Conservation (phyloP, 1,284 basidiomycete genomes). For the Pholiota adiposa region DNA sequence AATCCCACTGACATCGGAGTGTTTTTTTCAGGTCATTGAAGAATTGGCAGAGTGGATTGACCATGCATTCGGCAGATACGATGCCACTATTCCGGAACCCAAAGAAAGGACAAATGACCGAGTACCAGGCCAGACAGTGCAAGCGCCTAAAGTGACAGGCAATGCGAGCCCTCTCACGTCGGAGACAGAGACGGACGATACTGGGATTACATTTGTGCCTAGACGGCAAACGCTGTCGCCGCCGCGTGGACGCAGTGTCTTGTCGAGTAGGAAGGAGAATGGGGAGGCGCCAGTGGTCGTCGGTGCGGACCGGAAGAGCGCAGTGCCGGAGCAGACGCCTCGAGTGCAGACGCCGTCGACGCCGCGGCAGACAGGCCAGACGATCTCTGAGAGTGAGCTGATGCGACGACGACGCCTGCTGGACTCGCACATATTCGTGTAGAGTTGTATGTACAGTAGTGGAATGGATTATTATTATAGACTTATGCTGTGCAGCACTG, state of each 20-base stretch:
- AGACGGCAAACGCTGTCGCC: constrained; percentile 44
- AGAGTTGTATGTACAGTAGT: constrained; percentile 18
- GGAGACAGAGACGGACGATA: constrained; percentile 65
- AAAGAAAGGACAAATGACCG: constrained; percentile 15
- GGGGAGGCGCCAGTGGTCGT: constrained; percentile 21
- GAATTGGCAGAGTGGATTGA: constrained; percentile 95
- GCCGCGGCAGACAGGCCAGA: constrained; percentile 58
- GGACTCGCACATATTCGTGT: constrained; percentile 61
- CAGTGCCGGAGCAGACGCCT: constrained; percentile 30
- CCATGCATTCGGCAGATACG: constrained; percentile 63
- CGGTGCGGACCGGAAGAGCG: constrained; percentile 13
- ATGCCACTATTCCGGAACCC: constrained; percentile 13
- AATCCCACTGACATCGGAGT: constrained; percentile 11
- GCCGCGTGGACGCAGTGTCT: constrained; percentile 2
- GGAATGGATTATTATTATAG: constrained; percentile 23
- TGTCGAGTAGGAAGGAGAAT: constrained; percentile 7
- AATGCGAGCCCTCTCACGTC: constrained; percentile 29
- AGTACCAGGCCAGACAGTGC: constrained; percentile 5
- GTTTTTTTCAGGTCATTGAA: constrained; percentile 60
- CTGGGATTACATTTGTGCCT: constrained; percentile 71
- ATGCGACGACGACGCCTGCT: constrained; percentile 76
- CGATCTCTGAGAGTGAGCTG: constrained; percentile 78
- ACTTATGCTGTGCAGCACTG: constrained; percentile 26
- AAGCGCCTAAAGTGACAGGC: constrained; percentile 18
- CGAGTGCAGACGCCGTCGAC: constrained; percentile 34